Percentiles rank a stretch among this genome's conserved stretches.
Evolutionary conservation across 2,329 filamentous ascomycete genomes (phyloP).

Genomic region (Dendrostoma leiphaemia): DNA sequence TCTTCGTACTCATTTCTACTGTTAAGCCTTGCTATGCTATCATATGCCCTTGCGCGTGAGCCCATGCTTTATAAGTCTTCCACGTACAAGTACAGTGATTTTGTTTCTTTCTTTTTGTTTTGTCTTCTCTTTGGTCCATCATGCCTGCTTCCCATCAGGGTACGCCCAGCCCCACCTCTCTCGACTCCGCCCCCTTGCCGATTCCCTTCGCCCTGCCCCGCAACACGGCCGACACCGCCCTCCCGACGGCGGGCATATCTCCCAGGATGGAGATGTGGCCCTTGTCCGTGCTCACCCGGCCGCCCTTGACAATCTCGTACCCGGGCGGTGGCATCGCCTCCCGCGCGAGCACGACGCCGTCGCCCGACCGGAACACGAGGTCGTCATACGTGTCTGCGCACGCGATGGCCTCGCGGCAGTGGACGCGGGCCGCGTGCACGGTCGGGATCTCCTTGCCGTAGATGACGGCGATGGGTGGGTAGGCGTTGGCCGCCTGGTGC

Average conservation of each 20-base stretch:
- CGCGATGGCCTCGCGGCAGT: slow-evolving; percentile 69
- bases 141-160: not conserved
- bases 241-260: slow-evolving; percentile 77
- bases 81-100: not conserved
- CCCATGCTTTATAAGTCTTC: not conserved
- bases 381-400: slow-evolving; percentile 80
- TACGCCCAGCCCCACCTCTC: not conserved
- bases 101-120: not conserved
- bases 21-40: not conserved
- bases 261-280: slow-evolving; percentile 87
- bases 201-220: slow-evolving; percentile 70
- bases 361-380: slow-evolving; percentile 80
- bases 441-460: slow-evolving; percentile 88
- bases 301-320: slow-evolving; percentile 71
- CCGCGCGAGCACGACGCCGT: slow-evolving; percentile 83
- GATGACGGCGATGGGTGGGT: slow-evolving; percentile 79
- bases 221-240: slow-evolving; percentile 66
- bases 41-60: not conserved
- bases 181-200: slow-evolving; percentile 49
- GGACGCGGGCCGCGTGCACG: slow-evolving; percentile 76
- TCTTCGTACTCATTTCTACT: no score
- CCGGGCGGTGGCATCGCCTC: slow-evolving; percentile 83
- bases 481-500: slow-evolving; percentile 65
- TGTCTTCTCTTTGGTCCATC: not conserved
- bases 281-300: slow-evolving; percentile 74